Evolutionary conservation across 495 filamentous ascomycete genomes (phyloP).

Genomic region (Ramalina peruviana): DNA sequence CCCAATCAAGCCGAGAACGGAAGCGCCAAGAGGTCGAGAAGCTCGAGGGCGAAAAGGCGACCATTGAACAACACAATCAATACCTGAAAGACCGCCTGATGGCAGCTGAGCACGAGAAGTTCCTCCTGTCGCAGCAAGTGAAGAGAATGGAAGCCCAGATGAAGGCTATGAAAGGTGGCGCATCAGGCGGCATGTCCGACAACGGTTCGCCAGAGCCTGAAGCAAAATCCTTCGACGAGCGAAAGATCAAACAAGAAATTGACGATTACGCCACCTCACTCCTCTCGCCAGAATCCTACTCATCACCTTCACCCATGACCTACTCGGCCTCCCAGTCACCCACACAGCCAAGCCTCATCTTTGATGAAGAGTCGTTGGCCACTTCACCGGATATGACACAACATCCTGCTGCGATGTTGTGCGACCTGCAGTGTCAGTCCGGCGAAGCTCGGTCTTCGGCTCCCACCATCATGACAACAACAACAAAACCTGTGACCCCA

Average conservation of each 20-base stretch:
- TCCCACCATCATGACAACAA: background rate
- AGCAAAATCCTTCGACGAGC: conserved; percentile 5
- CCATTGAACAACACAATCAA: conserved; percentile 53
- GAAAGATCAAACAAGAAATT: conserved; percentile 40
- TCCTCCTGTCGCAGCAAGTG: conserved; percentile 49
- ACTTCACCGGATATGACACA: conserved; percentile 87
- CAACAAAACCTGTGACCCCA: conserved; percentile 33
- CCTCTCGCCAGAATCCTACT: conserved; percentile 25
- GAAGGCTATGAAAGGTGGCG: conserved; percentile 20
- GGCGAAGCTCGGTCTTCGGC: conserved; percentile 26
- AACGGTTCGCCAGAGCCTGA: conserved; percentile 25
- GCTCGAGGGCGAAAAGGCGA: conserved; percentile 60
- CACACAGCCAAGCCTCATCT: conserved; percentile 21
- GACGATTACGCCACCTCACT: conserved; percentile 35
- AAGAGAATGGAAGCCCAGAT: conserved; percentile 47
- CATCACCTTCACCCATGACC: conserved; percentile 33
- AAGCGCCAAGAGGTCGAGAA: conserved; percentile 90
- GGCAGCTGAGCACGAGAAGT: conserved; percentile 51
- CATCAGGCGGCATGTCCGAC: conserved; percentile 25
- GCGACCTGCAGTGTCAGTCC: conserved; percentile 99
- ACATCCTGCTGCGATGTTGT: conserved; percentile 99
- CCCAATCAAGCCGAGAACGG: conserved; percentile 88
- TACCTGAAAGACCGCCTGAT: conserved; percentile 51
- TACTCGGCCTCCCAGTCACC: conserved; percentile 27
- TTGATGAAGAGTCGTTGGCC: conserved; percentile 40